Evolutionary conservation across 169 alveolate species (phyloP).

Genomic region (Plasmodium cynomolgi): DNA sequence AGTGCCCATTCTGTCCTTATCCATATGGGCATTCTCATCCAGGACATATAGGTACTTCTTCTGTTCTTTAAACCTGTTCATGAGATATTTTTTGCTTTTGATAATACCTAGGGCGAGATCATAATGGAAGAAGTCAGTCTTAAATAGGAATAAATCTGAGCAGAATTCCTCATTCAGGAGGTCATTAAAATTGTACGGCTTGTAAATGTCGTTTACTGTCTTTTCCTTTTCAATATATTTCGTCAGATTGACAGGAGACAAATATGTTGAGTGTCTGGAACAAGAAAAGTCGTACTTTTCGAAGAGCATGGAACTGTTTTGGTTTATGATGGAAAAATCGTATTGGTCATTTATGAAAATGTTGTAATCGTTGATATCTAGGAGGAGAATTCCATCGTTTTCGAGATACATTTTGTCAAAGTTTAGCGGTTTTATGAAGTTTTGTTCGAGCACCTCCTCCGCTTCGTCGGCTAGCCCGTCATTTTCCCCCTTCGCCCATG

Average conservation of each 20-base stretch:
- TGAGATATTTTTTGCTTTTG: conserved; percentile 30
- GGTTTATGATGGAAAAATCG: conserved; percentile 26
- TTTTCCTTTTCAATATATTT: conserved; percentile 18
- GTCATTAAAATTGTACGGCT: conserved; percentile 7
- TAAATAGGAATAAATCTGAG: conserved; percentile 41
- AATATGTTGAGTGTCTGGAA: conserved; percentile 24
- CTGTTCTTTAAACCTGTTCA: conserved; percentile 13
- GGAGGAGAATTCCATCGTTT: conserved; percentile 56
- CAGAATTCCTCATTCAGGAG: neutral
- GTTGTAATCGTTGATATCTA: conserved; percentile 65
- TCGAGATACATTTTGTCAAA: conserved; percentile 60
- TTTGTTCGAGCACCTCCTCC: neutral
- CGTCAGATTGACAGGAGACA: conserved; percentile 2
- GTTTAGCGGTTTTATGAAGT: conserved; percentile 23
- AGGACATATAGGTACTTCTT: conserved; percentile 23
- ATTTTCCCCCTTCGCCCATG: neutral
- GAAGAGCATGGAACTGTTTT: conserved; percentile 31
- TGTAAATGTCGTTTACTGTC: conserved; percentile 15
- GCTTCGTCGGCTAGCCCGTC: neutral
- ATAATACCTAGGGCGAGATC: conserved; percentile 44
- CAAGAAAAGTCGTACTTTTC: conserved; percentile 46
- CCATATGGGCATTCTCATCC: conserved; percentile 55
- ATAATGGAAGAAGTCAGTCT: conserved; percentile 27
- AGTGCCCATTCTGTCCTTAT: neutral
- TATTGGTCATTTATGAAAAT: conserved; percentile 52